A percentile compares a stretch with the other conserved stretches of the same genome.
phyloP scores from a whole-genome alignment of 2,329 filamentous ascomycete genomes.

The Beauveria sp. region DNA sequence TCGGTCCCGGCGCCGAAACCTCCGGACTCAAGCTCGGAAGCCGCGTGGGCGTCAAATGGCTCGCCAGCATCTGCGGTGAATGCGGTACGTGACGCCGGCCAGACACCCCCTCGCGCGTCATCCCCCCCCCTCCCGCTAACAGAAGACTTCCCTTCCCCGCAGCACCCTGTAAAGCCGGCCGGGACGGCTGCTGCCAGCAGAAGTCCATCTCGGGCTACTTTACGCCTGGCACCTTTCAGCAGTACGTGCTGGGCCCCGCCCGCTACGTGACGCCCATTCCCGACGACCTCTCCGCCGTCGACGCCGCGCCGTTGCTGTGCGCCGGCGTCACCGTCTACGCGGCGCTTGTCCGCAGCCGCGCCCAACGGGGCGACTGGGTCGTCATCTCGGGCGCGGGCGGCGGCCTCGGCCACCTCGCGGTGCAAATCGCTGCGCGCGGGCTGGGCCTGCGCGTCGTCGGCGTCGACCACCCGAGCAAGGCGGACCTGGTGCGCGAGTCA shows the following conservation, averaged over 20 bases:
- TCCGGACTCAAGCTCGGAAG: slow-evolving; percentile 56
- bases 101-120: too few relatives aligned
- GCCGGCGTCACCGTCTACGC: slow-evolving; percentile 62
- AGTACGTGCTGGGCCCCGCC: slow-evolving; percentile 16
- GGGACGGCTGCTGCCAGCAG: slow-evolving; percentile 18
- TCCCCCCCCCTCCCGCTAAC: background rate
- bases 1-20: slow-evolving; percentile 51
- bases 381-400: slow-evolving; percentile 71
- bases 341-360: slow-evolving; percentile 62
- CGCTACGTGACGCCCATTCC: slow-evolving; percentile 39
- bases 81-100: slow-evolving; percentile 22
- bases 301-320: slow-evolving; percentile 56
- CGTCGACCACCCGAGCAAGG: slow-evolving; percentile 21
- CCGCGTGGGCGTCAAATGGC: slow-evolving; percentile 64
- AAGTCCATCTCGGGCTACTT: slow-evolving; percentile 21
- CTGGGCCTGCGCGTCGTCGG: slow-evolving; percentile 22
- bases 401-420: slow-evolving; percentile 59
- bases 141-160: background rate
- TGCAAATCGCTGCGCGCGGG: slow-evolving; percentile 58
- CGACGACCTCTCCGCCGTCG: slow-evolving; percentile 24
- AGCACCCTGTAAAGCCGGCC: slow-evolving; percentile 8
- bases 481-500: slow-evolving; percentile 16
- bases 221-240: slow-evolving; percentile 20
- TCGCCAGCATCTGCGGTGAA: slow-evolving; percentile 48
- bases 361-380: slow-evolving; percentile 58